Conservation (phyloP, 768 basidiomycete genomes). For the Ramaria rubella region DNA sequence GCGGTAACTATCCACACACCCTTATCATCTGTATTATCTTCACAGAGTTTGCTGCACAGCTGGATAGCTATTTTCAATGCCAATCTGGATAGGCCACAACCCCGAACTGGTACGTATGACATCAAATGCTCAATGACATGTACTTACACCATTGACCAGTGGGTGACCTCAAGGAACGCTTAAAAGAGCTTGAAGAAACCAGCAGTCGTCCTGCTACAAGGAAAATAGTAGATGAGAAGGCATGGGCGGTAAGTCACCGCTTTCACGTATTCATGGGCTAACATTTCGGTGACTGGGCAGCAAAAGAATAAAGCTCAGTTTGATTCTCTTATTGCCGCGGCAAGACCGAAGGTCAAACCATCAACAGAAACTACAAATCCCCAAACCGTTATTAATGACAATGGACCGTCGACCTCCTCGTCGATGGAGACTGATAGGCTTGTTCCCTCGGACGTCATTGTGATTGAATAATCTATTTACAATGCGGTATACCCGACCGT, state of each 20-base stretch:
- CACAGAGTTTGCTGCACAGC: conserved; percentile 27
- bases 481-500: not conserved
- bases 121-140: not conserved
- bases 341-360: not conserved
- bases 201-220: conserved; percentile 4
- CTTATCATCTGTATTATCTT: conserved; percentile 1
- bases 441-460: not conserved
- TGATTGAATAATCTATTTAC: not conserved
- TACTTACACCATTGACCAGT: not conserved
- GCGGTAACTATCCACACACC: conserved; percentile 33
- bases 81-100: conserved; percentile 52
- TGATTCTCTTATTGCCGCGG: conserved; percentile 3
- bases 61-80: conserved; percentile 69
- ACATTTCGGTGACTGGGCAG: not conserved
- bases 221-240: conserved; percentile 8
- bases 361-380: not conserved
- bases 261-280: not conserved
- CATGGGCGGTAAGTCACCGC: not conserved
- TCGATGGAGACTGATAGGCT: not conserved
- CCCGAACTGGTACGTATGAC: not conserved
- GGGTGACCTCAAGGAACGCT: not conserved
- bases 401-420: not conserved
- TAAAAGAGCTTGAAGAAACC: conserved; percentile 1
- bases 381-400: not conserved
- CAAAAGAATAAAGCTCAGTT: conserved; percentile 9